These are phyloP conservation scores for Aspergillus asperescens DNA, from an alignment of 495 filamentous ascomycete species.

Conservation along the genomic window DNA sequence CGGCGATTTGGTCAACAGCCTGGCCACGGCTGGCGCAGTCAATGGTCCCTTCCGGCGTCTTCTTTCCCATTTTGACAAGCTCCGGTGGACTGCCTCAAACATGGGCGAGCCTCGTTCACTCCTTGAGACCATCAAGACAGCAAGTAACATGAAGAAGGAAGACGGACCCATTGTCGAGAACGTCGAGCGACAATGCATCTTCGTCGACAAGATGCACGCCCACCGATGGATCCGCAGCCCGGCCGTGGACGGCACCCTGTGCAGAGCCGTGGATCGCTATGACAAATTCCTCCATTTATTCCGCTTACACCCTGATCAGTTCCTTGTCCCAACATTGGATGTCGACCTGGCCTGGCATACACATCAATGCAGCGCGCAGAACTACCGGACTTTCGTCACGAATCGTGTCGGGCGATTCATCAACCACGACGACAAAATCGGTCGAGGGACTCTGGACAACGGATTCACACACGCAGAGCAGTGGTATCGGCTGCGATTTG, in stretches of 20 bases:
- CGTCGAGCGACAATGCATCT: conserved; percentile 4
- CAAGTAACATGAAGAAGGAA: background rate
- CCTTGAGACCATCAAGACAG: background rate
- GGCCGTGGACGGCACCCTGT: background rate
- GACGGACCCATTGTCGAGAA: conserved; percentile 1
- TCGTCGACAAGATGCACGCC: conserved; percentile 15
- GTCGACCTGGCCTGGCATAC: conserved; percentile 15
- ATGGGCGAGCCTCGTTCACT: background rate
- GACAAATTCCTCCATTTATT: conserved; percentile 8
- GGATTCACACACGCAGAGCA: background rate
- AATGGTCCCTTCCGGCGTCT: background rate
- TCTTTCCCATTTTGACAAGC: background rate
- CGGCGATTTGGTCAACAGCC: conserved; percentile 3
- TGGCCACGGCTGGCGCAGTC: background rate
- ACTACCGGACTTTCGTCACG: conserved; percentile 2
- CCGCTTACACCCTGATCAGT: background rate
- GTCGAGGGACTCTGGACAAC: background rate
- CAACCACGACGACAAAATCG: conserved; percentile 12
- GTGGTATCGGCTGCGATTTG: background rate
- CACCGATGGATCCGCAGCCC: conserved; percentile 13
- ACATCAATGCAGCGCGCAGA: conserved; percentile 10
- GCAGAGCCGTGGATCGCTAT: conserved; percentile 4
- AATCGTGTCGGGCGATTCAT: conserved; percentile 5
- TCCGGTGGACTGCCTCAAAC: background rate
- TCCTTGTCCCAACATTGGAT: conserved; percentile 11